Conservation (phyloP, 2,329 filamentous ascomycete genomes). For the Ophiostoma triangulosporum region DNA sequence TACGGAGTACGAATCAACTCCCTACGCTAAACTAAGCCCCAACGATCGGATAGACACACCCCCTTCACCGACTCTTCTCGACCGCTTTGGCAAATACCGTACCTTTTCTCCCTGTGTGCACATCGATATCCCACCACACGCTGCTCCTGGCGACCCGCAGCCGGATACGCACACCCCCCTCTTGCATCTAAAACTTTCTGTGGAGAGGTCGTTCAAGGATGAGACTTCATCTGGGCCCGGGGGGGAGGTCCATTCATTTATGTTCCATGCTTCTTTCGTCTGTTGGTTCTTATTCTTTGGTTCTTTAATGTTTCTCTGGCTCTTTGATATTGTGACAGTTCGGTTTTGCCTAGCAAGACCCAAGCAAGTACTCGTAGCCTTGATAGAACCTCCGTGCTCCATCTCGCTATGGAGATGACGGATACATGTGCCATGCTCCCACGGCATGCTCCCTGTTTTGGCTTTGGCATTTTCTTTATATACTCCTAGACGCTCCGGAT, state of each 20-base stretch:
- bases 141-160: background rate
- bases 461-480: background rate
- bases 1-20: too few relatives aligned
- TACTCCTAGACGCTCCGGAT: background rate
- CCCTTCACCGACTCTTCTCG: background rate
- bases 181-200: background rate
- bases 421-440: too few relatives aligned
- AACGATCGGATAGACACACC: too few relatives aligned
- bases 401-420: too few relatives aligned
- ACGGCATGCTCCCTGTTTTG: background rate
- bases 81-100: background rate
- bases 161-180: background rate
- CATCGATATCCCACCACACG: background rate
- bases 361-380: too few relatives aligned
- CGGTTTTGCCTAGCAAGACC: too few relatives aligned
- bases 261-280: background rate
- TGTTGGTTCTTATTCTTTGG: background rate
- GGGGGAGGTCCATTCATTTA: background rate
- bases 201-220: background rate
- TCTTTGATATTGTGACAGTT: background rate
- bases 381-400: too few relatives aligned
- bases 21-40: too few relatives aligned
- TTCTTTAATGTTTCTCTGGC: background rate
- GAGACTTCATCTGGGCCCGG: conserved; percentile 3
- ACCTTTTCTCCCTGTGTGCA: background rate